Evolutionary conservation across 352 stramenopile species (phyloP).

Genomic region (Pythium biforme): DNA sequence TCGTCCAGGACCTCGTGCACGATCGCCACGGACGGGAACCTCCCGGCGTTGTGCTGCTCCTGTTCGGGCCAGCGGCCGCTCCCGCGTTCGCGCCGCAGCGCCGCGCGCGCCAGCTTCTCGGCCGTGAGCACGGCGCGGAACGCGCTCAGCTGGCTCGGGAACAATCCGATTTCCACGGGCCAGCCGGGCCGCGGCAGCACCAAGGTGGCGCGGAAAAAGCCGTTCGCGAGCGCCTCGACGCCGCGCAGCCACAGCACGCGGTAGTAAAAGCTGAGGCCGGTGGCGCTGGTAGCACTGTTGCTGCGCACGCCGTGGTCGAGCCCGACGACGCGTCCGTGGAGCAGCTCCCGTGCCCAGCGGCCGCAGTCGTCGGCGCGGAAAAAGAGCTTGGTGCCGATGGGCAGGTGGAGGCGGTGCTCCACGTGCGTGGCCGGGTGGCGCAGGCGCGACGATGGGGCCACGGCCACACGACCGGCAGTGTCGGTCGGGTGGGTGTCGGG

Average conservation of each 20-base stretch:
- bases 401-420: constrained; percentile 32
- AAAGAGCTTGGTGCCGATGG: constrained; percentile 47
- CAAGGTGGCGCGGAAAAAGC: constrained; percentile 56
- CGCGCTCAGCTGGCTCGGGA: constrained; percentile 49
- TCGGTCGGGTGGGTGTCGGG: too few relatives aligned
- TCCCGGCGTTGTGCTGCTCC: background rate
- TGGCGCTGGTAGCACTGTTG: background rate
- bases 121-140: constrained; percentile 59
- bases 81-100: constrained; percentile 39
- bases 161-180: constrained; percentile 51
- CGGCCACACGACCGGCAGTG: too few relatives aligned
- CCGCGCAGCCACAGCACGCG: constrained; percentile 70
- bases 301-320: constrained; percentile 27
- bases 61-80: constrained; percentile 28
- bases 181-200: constrained; percentile 36
- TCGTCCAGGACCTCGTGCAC: constrained; percentile 52
- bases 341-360: constrained; percentile 53
- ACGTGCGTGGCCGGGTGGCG: constrained; percentile 23
- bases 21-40: constrained; percentile 42
- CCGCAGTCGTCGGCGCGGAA: constrained; percentile 49
- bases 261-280: constrained; percentile 36
- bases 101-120: constrained; percentile 48
- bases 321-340: constrained; percentile 45
- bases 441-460: too few relatives aligned
- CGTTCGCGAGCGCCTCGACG: constrained; percentile 60